phyloP scores from a whole-genome alignment of 1,284 basidiomycete species.

The Anthracocystis panici-leucophaei region DNA sequence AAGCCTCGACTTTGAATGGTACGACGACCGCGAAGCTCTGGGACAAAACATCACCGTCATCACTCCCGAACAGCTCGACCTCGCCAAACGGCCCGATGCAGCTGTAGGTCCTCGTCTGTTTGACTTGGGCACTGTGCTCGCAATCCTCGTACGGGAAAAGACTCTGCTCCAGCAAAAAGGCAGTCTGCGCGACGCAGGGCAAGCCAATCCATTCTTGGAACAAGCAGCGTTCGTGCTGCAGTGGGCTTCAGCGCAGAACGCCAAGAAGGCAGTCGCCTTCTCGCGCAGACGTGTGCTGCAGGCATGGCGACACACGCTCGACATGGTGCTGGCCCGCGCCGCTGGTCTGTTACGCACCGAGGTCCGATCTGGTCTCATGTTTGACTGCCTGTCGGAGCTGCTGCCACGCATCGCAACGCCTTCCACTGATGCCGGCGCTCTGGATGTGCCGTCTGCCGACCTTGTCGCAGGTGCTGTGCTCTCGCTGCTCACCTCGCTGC shows the following conservation, averaged over 20 bases:
- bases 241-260: slow-evolving; percentile 63
- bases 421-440: slow-evolving; percentile 46
- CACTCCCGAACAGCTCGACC: slow-evolving; percentile 75
- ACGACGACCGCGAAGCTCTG: slow-evolving; percentile 74
- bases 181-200: slow-evolving; percentile 46
- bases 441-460: slow-evolving; percentile 79
- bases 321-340: slow-evolving; percentile 60
- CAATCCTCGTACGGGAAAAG: slow-evolving; percentile 52
- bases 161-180: slow-evolving; percentile 56
- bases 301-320: slow-evolving; percentile 65
- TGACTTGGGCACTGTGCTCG: slow-evolving; percentile 78
- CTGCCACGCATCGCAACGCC: slow-evolving; percentile 59
- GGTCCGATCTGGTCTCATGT: slow-evolving; percentile 55
- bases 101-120: slow-evolving; percentile 80
- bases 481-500: slow-evolving; percentile 83
- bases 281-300: slow-evolving; percentile 57
- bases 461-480: slow-evolving; percentile 84
- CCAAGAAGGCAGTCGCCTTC: slow-evolving; percentile 57
- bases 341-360: slow-evolving; percentile 59
- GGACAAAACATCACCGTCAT: slow-evolving; percentile 76
- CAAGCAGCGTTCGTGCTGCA: slow-evolving; percentile 59
- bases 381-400: slow-evolving; percentile 62
- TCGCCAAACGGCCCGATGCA: slow-evolving; percentile 80
- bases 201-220: slow-evolving; percentile 56
- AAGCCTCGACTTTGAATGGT: slow-evolving; percentile 88